These are phyloP conservation scores for Ceratocystis ficicola DNA, from an alignment of 2,329 filamentous ascomycete species.

Conservation along the genomic window DNA sequence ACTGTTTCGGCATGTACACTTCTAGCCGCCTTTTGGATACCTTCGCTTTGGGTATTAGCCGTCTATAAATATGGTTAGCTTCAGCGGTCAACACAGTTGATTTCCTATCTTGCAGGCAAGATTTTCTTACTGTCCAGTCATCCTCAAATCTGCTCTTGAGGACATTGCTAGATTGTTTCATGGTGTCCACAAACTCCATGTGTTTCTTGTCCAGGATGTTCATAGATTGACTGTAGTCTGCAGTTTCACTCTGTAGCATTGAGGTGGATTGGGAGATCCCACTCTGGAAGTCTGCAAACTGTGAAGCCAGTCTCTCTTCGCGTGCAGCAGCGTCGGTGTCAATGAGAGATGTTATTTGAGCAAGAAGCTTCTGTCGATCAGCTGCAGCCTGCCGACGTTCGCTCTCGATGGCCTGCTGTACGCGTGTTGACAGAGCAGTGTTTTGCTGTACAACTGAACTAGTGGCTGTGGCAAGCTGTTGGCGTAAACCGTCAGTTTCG, in stretches of 20 bases:
- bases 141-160: slow-evolving; percentile 73
- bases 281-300: slow-evolving; percentile 8
- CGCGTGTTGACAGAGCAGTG: slow-evolving; percentile 52
- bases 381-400: slow-evolving; percentile 59
- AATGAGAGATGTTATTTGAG: slow-evolving; percentile 41
- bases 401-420: slow-evolving; percentile 60
- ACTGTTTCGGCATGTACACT: slow-evolving; percentile 86
- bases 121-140: slow-evolving; percentile 60
- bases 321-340: slow-evolving; percentile 13
- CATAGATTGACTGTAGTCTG: slow-evolving; percentile 58
- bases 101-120: no score
- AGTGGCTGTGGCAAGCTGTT: slow-evolving; percentile 16
- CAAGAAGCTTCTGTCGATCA: slow-evolving; percentile 49
- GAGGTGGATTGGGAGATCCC: slow-evolving; percentile 42
- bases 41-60: slow-evolving; percentile 68
- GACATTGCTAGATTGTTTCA: slow-evolving; percentile 60
- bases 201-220: slow-evolving; percentile 61
- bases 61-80: slow-evolving; percentile 34
- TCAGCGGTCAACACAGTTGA: background rate
- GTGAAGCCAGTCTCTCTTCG: slow-evolving; percentile 16
- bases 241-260: slow-evolving; percentile 52
- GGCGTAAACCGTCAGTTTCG: slow-evolving; percentile 16
- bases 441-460: slow-evolving; percentile 46
- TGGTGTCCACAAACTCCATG: slow-evolving; percentile 54
- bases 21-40: slow-evolving; percentile 70